Evolutionary conservation across 441 rosid species (phyloP), one percentile per base, ranked within the genome.

Genomic region (Flueggea neowawraea): DNA sequence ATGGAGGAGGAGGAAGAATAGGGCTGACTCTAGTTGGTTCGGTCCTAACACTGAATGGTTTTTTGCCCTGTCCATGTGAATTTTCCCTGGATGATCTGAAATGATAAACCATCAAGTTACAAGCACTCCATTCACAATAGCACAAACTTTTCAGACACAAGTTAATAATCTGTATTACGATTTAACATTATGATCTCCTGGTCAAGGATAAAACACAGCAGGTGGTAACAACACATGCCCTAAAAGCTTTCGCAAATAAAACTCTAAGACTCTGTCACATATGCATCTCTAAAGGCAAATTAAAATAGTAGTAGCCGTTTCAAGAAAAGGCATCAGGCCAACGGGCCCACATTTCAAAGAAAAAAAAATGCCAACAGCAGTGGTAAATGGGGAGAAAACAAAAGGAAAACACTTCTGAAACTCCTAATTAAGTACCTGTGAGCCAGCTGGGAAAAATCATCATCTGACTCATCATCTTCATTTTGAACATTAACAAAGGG

Each of bases 391-490:
- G 28, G 28, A 52, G 39, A 43, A 66, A 44, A 28, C 3, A 43
- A 7, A 17, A 47, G 7, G 41, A 8, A 22, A 43, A 10, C 11
- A 55, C 51, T 8, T 6, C 10, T 4, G 13, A 48, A 49, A 59
- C 28, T 9, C 43, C 17, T 31, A 59, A 11, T 14, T 31, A 16
- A 9, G 36, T 69, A 91, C 99, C 99, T 87, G 80, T 82, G 95
- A 52, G 96, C 83, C 66, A 91, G 78, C 84, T 89, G 92, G 47
- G 83, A n/a, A 75, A 89, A 84, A 62, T 89, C 97, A 81, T 95
- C 98, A 61, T 95, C 99, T 5, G 86, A 84, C 54, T 89, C 99
- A 61, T 94, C 95, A 12, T 87, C 96, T 11, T 85, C 97, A 69
- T 86, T 90, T 73, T 80, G 82, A 62, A 88, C 74, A 78, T 78